These are phyloP conservation scores for Pseudogymnoascus sp. DNA, from an alignment of 2,329 filamentous ascomycete genomes.

Conservation along the genomic window DNA sequence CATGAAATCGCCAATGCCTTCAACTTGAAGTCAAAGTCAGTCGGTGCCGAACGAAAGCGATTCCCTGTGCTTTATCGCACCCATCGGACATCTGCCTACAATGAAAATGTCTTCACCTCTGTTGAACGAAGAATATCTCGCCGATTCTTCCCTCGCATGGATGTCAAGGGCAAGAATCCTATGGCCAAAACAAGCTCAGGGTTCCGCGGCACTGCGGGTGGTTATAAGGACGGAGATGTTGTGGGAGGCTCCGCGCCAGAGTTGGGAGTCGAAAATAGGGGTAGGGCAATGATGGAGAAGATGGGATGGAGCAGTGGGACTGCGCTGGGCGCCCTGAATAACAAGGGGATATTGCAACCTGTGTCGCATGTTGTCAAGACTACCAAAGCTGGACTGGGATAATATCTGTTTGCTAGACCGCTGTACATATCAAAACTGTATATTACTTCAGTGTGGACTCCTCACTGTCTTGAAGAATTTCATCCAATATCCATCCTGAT, in stretches of 20 bases:
- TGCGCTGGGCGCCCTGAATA: slow-evolving; percentile 70
- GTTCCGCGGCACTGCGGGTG: slow-evolving; percentile 35
- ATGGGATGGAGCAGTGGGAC: slow-evolving; percentile 94
- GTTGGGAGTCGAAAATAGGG: slow-evolving; percentile 72
- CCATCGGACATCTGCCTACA: slow-evolving; percentile 51
- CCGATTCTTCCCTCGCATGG: slow-evolving; percentile 47
- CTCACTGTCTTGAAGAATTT: not conserved
- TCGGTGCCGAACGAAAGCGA: slow-evolving; percentile 62
- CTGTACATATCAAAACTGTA: slow-evolving; percentile 6
- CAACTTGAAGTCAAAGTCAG: slow-evolving; percentile 75
- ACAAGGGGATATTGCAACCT: slow-evolving; percentile 81
- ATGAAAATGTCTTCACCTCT: slow-evolving; percentile 45
- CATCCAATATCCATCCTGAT: not conserved
- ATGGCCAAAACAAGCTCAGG: slow-evolving; percentile 25
- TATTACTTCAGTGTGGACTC: not conserved
- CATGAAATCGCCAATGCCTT: slow-evolving; percentile 71
- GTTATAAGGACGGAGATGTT: slow-evolving; percentile 75
- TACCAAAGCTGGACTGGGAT: slow-evolving; percentile 71
- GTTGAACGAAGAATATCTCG: slow-evolving; percentile 39
- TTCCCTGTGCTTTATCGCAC: slow-evolving; percentile 74
- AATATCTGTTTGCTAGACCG: slow-evolving; percentile 10
- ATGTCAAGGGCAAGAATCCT: slow-evolving; percentile 31
- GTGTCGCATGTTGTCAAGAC: slow-evolving; percentile 83
- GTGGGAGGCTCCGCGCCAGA: slow-evolving; percentile 81
- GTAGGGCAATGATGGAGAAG: slow-evolving; percentile 82